Percentiles rank a stretch among this genome's conserved stretches.
phyloP scores from a whole-genome alignment of 352 stramenopile species.

The Phytophthora gonapodyides region DNA sequence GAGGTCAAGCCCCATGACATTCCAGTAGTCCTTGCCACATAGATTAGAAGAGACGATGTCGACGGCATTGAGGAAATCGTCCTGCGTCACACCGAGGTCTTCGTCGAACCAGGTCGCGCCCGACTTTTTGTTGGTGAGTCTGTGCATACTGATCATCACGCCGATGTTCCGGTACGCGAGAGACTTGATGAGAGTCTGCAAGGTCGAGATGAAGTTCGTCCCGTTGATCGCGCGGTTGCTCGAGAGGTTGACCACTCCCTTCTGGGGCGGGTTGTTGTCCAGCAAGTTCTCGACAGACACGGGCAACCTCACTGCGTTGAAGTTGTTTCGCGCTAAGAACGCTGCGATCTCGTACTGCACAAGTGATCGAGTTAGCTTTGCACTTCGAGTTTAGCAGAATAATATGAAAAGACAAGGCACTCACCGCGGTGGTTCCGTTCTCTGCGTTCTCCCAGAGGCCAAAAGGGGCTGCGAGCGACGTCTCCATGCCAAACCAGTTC shows the following conservation, averaged over 20 bases:
- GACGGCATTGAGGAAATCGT: conserved; percentile 64
- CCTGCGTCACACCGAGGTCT: conserved; percentile 48
- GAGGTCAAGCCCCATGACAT: conserved; percentile 78
- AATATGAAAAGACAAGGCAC: conserved; percentile 1
- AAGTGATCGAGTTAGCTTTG: background rate
- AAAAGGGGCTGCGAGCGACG: conserved; percentile 62
- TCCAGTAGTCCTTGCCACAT: conserved; percentile 75
- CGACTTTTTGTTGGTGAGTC: conserved; percentile 58
- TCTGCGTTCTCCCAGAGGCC: conserved; percentile 77
- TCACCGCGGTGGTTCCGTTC: conserved; percentile 71
- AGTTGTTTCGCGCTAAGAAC: conserved; percentile 84
- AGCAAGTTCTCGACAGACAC: conserved; percentile 73
- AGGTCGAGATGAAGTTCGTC: conserved; percentile 68
- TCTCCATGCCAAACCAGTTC: conserved; percentile 87
- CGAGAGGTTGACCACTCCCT: conserved; percentile 66
- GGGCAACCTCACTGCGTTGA: conserved; percentile 76
- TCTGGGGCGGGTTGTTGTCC: conserved; percentile 61
- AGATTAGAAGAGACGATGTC: conserved; percentile 61
- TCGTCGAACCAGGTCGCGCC: conserved; percentile 72
- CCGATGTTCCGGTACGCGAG: conserved; percentile 74
- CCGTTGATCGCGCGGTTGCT: conserved; percentile 78
- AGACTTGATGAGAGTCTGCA: conserved; percentile 74
- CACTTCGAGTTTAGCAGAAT: background rate
- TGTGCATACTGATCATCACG: conserved; percentile 79
- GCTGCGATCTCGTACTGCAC: conserved; percentile 72